Base-by-base conservation (phyloP, 2,329 filamentous ascomycete species). In the Botrytis galanthina region DNA sequence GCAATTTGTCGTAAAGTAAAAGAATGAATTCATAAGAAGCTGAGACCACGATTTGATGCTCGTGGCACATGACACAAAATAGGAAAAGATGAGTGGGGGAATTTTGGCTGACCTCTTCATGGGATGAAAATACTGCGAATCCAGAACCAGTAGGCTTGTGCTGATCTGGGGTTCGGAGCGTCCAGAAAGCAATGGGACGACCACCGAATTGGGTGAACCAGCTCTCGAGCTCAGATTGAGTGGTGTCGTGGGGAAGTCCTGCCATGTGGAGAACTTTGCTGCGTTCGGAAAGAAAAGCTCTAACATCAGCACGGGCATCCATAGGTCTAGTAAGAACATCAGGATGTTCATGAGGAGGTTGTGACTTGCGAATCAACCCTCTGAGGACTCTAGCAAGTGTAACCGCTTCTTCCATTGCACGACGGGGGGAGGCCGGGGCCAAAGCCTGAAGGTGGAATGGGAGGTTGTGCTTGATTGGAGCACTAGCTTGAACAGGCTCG, bases 181-280 rank as follows among this genome's bases (percentile, higher is more conserved):
- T 99, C 96, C 96, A 99, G 85, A 99, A 99, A 32, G 96, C 96
- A 84, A 99, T 99, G 44, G 96, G 96, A 61, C 96, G 93, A 68
- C 96, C 96, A 76, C 96, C 96, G 81, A 97, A 99, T 83, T 99
- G 96, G 44, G 96, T 99, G 82, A 98, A 99, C 96, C 96, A 99
- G 84, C 95, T 98, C 85, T 99, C 96, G 37, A 99, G 88, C 85
- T 99, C 96, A 5, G 95, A 98, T 84, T 99, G 96, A 2, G 96
- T 99, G 51, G 96, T 99, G 80, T 99, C 96, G 82, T 99, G 96
- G 62, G 96, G 96, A 70, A 99, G 88, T 67, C 96, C 96, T 80
- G 95, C 97, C 91, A 99, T 95, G 84, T 99, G 96, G 73, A 99
- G 89, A 57, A 99, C 95, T 85, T 99, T 99, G 87, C 95, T 98